Conservation (phyloP, 2,329 filamentous ascomycete species). For the Davidsoniella eucalypti region DNA sequence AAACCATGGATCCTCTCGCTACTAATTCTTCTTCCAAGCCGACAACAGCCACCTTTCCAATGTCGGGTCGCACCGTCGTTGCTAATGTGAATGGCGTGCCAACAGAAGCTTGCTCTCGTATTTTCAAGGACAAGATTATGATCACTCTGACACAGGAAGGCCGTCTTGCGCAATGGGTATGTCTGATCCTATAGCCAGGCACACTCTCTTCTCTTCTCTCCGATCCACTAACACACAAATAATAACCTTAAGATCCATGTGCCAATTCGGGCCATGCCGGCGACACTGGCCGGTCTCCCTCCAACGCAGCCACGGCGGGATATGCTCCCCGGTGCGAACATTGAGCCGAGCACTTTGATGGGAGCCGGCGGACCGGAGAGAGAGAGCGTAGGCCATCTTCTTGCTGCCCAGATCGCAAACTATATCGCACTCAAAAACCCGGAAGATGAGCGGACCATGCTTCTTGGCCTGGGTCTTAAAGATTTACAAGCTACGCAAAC, state of each 20-base stretch:
- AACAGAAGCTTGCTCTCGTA: conserved; percentile 57
- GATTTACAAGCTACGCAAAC: conserved; percentile 35
- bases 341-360: conserved; percentile 75
- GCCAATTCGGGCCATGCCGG: conserved; percentile 49
- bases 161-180: conserved; percentile 79
- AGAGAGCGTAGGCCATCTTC: conserved; percentile 72
- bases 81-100: conserved; percentile 48
- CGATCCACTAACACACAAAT: not conserved
- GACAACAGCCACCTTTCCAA: conserved; percentile 46
- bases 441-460: conserved; percentile 41
- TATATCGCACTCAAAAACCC: conserved; percentile 57
- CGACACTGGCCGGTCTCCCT: conserved; percentile 9
- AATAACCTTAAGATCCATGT: conserved; percentile 48
- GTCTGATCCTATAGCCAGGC: conserved; percentile 14
- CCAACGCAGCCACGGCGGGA: conserved; percentile 3
- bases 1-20: not conserved
- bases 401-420: conserved; percentile 78
- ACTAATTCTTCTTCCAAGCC: not conserved
- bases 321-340: conserved; percentile 59
- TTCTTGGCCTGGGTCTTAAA: conserved; percentile 43
- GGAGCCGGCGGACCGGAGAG: conserved; percentile 66
- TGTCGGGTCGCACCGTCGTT: conserved; percentile 39
- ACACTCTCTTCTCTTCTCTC: not conserved
- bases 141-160: conserved; percentile 79
- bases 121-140: conserved; percentile 80